A percentile compares a stretch with the other conserved stretches of the same genome.
Conservation (phyloP, 495 filamentous ascomycete genomes). For the Xylaria flabelliformis region DNA sequence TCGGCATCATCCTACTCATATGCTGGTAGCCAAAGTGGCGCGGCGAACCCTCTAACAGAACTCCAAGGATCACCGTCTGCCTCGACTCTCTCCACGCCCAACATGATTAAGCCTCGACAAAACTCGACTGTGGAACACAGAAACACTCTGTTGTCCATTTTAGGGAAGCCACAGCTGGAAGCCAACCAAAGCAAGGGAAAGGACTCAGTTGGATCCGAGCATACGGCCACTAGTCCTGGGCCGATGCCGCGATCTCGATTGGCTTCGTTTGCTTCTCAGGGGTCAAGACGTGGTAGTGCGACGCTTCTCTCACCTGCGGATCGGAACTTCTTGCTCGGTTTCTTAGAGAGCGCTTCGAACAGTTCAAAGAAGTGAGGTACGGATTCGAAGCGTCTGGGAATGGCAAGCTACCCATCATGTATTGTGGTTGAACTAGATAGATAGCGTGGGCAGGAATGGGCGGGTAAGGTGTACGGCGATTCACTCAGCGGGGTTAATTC, state of each 20-base stretch:
- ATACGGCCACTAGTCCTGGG: conserved; percentile 43
- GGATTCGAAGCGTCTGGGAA: not conserved
- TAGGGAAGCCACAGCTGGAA: conserved; percentile 63
- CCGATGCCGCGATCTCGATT: conserved; percentile 48
- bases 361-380: conserved; percentile 28
- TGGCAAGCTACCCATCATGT: not conserved
- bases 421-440: conserved; percentile 1
- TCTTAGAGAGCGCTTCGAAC: conserved; percentile 59
- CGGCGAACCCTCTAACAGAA: conserved; percentile 40
- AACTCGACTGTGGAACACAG: conserved; percentile 64
- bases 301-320: conserved; percentile 70
- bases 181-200: conserved; percentile 55
- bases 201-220: conserved; percentile 43
- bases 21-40: conserved; percentile 27
- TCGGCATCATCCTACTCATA: conserved; percentile 36
- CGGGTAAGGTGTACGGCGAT: not conserved
- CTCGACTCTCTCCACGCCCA: conserved; percentile 37
- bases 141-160: conserved; percentile 72
- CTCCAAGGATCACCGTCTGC: conserved; percentile 43
- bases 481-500: conserved; percentile 11
- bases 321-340: conserved; percentile 79
- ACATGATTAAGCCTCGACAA: conserved; percentile 30
- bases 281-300: conserved; percentile 53
- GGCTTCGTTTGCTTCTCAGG: conserved; percentile 51
- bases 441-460: conserved; percentile 1